Conservation (phyloP, 352 stramenopile species). For the Phytophthora pluvialis region DNA sequence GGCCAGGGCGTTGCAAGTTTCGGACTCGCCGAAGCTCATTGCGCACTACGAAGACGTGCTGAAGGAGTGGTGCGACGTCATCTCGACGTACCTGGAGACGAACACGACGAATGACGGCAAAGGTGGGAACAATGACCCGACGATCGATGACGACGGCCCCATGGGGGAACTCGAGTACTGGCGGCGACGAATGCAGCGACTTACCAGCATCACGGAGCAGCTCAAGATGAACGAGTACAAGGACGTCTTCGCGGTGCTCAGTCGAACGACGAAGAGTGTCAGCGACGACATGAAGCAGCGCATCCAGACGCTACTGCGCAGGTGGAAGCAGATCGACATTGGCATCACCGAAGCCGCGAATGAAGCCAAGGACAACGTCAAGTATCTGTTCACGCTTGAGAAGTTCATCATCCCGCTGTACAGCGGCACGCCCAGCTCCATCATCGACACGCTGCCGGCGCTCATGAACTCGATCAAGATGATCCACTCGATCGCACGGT, state of each 20-base stretch:
- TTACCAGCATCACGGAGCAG: constrained; percentile 99
- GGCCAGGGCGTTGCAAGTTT: constrained; percentile 65
- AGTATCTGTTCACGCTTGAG: constrained; percentile 98
- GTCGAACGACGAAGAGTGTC: constrained; percentile 82
- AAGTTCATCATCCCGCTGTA: constrained; percentile 94
- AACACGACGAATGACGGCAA: constrained; percentile 75
- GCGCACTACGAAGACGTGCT: constrained; percentile 96
- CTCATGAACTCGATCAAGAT: constrained; percentile 99
- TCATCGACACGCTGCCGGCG: constrained; percentile 97
- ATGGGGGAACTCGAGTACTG: constrained; percentile 98
- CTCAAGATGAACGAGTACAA: constrained; percentile 97
- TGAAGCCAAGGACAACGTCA: constrained; percentile 99
- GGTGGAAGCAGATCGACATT: constrained; percentile 99
- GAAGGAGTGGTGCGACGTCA: constrained; percentile 97
- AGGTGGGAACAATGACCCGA: constrained; percentile 59
- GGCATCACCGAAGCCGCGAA: constrained; percentile 98
- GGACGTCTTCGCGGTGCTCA: constrained; percentile 94
- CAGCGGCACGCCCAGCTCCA: constrained; percentile 95
- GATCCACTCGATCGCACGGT: constrained; percentile 98
- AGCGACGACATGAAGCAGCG: constrained; percentile 93
- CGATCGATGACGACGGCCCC: constrained; percentile 91
- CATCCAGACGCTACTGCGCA: constrained; percentile 92
- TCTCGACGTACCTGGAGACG: constrained; percentile 94
- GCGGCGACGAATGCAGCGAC: constrained; percentile 95
- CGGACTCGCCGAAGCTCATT: constrained; percentile 92